These are phyloP conservation scores for Phytopythium chamaehyphon DNA, from an alignment of 352 stramenopile species.

Conservation along the genomic window DNA sequence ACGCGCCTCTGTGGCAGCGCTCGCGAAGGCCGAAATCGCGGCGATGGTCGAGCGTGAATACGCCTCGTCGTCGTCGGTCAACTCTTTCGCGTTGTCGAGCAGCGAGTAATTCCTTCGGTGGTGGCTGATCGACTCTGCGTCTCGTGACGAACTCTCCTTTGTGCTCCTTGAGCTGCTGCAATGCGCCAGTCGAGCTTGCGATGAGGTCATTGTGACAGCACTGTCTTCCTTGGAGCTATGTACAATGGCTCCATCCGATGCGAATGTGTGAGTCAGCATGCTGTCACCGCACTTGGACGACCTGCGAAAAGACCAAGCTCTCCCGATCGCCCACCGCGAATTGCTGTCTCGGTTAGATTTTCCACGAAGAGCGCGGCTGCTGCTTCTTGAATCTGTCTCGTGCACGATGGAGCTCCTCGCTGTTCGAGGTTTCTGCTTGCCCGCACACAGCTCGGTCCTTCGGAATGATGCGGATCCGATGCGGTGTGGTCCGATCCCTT, in stretches of 20 bases:
- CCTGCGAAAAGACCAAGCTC: neutral
- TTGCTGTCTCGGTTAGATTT: neutral
- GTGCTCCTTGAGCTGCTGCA: neutral
- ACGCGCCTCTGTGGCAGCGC: conserved; percentile 40
- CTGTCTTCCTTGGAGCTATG: conserved; percentile 6
- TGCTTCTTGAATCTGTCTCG: neutral
- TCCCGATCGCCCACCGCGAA: neutral
- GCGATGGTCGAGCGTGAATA: conserved; percentile 26
- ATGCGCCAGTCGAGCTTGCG: too few relatives aligned
- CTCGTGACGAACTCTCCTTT: neutral
- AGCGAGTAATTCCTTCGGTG: neutral
- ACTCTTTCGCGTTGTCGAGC: neutral
- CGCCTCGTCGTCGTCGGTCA: neutral
- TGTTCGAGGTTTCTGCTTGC: conserved; percentile 11
- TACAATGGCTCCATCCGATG: conserved; percentile 12
- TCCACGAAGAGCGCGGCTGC: neutral
- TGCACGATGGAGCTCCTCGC: neutral
- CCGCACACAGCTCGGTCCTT: neutral
- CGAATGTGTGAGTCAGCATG: conserved; percentile 7
- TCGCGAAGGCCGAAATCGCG: conserved; percentile 49
- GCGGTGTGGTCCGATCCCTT: neutral
- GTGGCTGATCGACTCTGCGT: neutral
- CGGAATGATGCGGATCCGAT: neutral
- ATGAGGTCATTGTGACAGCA: too few relatives aligned
- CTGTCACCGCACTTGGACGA: neutral